Base-by-base conservation (phyloP, 2,329 filamentous ascomycete species). In the Camptophora hylomeconis region DNA sequence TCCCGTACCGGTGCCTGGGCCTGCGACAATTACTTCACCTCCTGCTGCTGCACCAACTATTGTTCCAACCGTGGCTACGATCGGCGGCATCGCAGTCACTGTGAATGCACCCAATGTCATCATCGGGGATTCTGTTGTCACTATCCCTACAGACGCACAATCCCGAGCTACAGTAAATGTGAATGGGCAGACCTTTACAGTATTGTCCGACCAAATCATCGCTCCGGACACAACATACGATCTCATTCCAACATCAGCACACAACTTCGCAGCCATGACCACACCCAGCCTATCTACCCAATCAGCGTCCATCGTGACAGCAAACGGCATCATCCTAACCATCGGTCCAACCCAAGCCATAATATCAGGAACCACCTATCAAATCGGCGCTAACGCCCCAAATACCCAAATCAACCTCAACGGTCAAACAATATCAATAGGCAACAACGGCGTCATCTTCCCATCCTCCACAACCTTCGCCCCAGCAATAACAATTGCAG, bases 311-410 rank as follows among this genome's bases (percentile, higher is more conserved):
- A 31, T 24, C 11, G 13, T 31, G 9, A 31, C 29, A 5, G 17
- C 31, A 10, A 32, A 30, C 13, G 40, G 37, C 11, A 17, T 46
- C 20, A 38, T 36, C 4, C 29, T 47, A 19, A 43, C 39, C 7
- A 32, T 49, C 17, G 38, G 37, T 12, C 34, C 41, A n/a, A 44
- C 41, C 10, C 33, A 37, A 10, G 46, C 44, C 15, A 32, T 48
- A 9, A 36, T 49, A 20, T 40, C 38, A 4, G 45, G 39, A 3
- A 41, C 38, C 7, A 47, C 41, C 3, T 49, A 44, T 34, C 26
- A 37, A 12, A 43, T 49, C 22, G 46, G 42, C 12, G 10, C 24
- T 8, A 37, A 34, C 7, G 42, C 45, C 10, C 24, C 27, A 12
- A 30, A 37, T 5, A 44, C 40, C 7, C 45, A 41, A 2, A 26